A percentile compares a stretch with the other conserved stretches of the same genome.
phyloP scores from a whole-genome alignment of 805 yeast genomes.

The Candida silvatica region DNA sequence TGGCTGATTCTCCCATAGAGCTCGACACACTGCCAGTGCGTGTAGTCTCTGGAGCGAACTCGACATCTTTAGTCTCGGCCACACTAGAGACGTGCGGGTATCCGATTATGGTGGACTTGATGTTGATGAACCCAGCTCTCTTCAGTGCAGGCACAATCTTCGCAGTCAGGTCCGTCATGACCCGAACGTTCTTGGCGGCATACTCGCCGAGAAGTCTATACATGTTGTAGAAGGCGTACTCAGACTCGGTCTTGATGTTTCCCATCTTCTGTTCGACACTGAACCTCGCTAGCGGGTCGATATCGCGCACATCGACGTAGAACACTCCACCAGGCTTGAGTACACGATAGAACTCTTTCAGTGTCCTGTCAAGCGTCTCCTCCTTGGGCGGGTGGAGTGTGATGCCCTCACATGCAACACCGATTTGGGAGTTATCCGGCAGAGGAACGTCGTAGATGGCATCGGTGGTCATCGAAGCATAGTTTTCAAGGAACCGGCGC shows the following conservation, averaged over 20 bases:
- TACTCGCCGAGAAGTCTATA: constrained; percentile 15
- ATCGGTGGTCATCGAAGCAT: constrained; percentile 24
- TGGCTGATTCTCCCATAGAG: background rate
- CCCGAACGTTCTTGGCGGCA: constrained; percentile 7
- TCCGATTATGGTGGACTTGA: constrained; percentile 17
- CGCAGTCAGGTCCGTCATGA: constrained; percentile 13
- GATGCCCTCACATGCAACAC: constrained; percentile 21
- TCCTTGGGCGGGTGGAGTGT: constrained; percentile 11
- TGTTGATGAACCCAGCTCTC: constrained; percentile 17
- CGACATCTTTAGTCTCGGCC: constrained; percentile 6
- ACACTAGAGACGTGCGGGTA: constrained; percentile 18
- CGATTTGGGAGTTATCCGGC: constrained; percentile 18
- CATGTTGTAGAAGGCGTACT: constrained; percentile 10
- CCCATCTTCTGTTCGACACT: background rate
- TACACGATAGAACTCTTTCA: constrained; percentile 22
- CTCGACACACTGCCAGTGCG: background rate
- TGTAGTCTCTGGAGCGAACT: background rate
- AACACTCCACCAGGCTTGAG: constrained; percentile 23
- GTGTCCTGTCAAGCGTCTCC: constrained; percentile 10
- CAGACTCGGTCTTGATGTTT: background rate
- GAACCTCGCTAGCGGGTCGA: constrained; percentile 7
- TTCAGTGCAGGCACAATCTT: constrained; percentile 14
- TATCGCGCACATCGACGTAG: constrained; percentile 22
- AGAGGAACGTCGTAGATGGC: constrained; percentile 20
- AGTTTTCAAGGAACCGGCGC: constrained; percentile 15